phyloP scores from a whole-genome alignment of 2,329 filamentous ascomycete species.

The Fusarium sp. region DNA sequence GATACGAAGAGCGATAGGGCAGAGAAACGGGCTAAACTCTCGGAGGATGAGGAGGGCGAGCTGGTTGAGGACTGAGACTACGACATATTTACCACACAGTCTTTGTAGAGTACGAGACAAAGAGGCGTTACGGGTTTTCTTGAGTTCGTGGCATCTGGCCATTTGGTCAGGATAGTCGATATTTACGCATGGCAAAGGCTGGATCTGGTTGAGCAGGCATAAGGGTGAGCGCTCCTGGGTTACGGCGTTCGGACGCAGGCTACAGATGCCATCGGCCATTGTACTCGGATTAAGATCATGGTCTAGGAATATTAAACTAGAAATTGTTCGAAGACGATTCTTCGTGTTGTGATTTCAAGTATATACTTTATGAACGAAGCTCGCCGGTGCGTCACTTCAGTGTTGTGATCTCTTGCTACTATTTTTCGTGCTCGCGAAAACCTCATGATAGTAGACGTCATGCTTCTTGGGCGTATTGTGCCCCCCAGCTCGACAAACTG shows the following conservation, averaged over 20 bases:
- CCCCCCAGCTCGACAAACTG: neutral
- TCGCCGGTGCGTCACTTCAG: neutral
- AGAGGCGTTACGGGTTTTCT: slow-evolving; percentile 40
- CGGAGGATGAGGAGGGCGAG: slow-evolving; percentile 64
- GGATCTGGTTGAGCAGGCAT: slow-evolving; percentile 29
- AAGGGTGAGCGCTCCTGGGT: slow-evolving; percentile 34
- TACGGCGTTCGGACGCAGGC: slow-evolving; percentile 46
- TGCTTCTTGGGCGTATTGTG: neutral
- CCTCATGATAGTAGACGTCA: neutral
- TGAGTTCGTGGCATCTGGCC: slow-evolving; percentile 22
- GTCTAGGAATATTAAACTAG: slow-evolving; percentile 14
- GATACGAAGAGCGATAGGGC: slow-evolving; percentile 51
- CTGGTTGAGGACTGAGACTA: slow-evolving; percentile 52
- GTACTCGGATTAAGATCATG: slow-evolving; percentile 30
- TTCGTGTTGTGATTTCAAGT: slow-evolving; percentile 4
- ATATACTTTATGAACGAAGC: neutral
- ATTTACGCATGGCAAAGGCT: slow-evolving; percentile 38
- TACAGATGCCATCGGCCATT: slow-evolving; percentile 33
- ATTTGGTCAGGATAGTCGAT: slow-evolving; percentile 24
- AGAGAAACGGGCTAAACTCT: slow-evolving; percentile 59
- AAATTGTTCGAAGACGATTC: slow-evolving; percentile 28
- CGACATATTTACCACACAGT: slow-evolving; percentile 1
- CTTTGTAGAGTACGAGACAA: slow-evolving; percentile 36
- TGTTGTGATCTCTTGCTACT: neutral
- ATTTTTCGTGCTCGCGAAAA: neutral